A percentile compares a stretch with the other conserved stretches of the same genome.
phyloP scores from a whole-genome alignment of 1,284 basidiomycete species.

The Dichomitus squalens region DNA sequence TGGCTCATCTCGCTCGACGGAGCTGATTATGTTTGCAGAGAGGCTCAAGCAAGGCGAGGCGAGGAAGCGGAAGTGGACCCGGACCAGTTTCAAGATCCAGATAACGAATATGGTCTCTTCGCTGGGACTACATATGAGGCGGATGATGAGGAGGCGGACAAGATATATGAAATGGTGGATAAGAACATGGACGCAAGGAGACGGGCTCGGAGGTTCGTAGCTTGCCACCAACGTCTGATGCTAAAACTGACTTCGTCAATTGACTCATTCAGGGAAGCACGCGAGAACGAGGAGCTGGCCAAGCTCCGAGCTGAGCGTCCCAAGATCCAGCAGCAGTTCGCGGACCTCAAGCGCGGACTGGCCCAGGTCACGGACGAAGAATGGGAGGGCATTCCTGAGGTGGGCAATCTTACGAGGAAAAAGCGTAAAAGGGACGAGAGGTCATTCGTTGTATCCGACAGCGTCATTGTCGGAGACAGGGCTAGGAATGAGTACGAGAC shows the following conservation, averaged over 20 bases:
- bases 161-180: constrained; percentile 92
- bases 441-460: constrained; percentile 90
- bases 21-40: constrained; percentile 43
- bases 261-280: constrained; percentile 60
- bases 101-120: constrained; percentile 96
- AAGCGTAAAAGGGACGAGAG: constrained; percentile 86
- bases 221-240: background rate
- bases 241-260: background rate
- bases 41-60: constrained; percentile 81
- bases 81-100: constrained; percentile 94
- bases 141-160: constrained; percentile 97
- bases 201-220: constrained; percentile 74
- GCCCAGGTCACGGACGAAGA: constrained; percentile 87
- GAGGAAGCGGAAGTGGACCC: constrained; percentile 87
- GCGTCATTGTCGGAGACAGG: constrained; percentile 85
- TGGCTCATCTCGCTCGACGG: no score
- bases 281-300: constrained; percentile 72
- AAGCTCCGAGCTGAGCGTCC: constrained; percentile 80
- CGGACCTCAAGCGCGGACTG: constrained; percentile 91
- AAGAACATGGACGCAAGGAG: constrained; percentile 88
- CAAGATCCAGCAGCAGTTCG: constrained; percentile 92
- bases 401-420: constrained; percentile 93
- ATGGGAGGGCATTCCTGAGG: constrained; percentile 96
- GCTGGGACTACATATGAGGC: constrained; percentile 95
- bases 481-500: constrained; percentile 77